phyloP scores from a whole-genome alignment of 495 filamentous ascomycete species.

The Penicillium canariense region DNA sequence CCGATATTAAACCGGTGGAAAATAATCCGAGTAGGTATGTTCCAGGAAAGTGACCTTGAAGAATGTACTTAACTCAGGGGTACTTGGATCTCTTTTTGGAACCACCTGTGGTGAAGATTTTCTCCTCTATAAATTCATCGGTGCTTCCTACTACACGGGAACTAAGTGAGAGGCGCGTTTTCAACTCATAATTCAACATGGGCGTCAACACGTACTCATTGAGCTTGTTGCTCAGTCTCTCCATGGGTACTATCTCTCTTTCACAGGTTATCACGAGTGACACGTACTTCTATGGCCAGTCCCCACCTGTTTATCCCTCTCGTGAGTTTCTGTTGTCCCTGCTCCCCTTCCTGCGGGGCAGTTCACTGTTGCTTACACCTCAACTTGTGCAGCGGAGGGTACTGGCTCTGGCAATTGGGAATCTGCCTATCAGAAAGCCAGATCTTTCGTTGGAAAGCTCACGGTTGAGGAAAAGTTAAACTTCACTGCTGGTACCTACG shows the following conservation, averaged over 20 bases:
- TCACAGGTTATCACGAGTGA: slow-evolving; percentile 24
- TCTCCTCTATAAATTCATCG: slow-evolving; percentile 1
- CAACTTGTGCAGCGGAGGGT: slow-evolving; percentile 22
- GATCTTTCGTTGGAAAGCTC: slow-evolving; percentile 52
- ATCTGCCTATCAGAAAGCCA: slow-evolving; percentile 48
- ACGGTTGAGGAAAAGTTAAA: slow-evolving; percentile 59
- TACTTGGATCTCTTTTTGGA: not conserved
- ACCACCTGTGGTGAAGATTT: not conserved
- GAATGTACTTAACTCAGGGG: too few species aligned
- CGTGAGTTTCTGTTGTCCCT: slow-evolving; percentile 24
- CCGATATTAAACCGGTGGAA: not conserved
- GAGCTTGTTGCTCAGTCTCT: slow-evolving; percentile 8
- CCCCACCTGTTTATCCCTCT: slow-evolving; percentile 56
- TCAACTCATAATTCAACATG: not conserved
- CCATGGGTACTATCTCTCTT: not conserved
- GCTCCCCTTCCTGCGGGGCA: not conserved
- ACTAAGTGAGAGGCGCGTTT: not conserved
- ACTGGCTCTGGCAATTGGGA: slow-evolving; percentile 58
- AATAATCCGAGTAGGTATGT: not conserved
- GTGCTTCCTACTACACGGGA: not conserved
- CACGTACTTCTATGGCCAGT: slow-evolving; percentile 54
- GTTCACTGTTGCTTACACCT: not conserved
- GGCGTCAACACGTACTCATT: not conserved
- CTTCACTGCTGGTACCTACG: slow-evolving; percentile 52
- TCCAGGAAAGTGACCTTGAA: too few species aligned